Percentiles rank a stretch among this genome's conserved stretches.
phyloP scores from a whole-genome alignment of 345 rosid species.

The Eucalyptus leucophloia region DNA sequence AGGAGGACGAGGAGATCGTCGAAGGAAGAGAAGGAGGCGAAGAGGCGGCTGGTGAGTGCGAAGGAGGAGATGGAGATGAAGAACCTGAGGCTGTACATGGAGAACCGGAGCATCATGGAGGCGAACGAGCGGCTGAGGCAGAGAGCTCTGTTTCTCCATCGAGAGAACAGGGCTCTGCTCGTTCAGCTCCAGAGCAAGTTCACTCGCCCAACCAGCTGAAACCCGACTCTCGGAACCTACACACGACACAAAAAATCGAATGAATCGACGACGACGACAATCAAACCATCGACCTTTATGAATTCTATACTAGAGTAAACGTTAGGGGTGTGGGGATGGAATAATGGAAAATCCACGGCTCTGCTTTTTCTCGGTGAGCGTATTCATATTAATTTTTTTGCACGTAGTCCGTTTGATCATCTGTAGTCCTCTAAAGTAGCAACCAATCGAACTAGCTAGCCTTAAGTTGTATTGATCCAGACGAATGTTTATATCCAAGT shows the following conservation, averaged over 20 bases:
- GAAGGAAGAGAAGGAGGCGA: conserved; percentile 19
- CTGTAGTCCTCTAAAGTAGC: not conserved
- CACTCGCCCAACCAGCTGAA: not conserved
- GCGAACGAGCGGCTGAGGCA: conserved; percentile 62
- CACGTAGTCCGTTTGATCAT: not conserved
- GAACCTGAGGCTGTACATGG: conserved; percentile 50
- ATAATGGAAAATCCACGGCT: not conserved
- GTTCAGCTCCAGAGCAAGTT: conserved; percentile 34
- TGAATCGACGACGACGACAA: not conserved
- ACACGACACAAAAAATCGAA: not conserved
- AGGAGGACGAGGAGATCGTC: not conserved
- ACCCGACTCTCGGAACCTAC: not conserved
- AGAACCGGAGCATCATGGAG: conserved; percentile 54
- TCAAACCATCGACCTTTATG: not conserved
- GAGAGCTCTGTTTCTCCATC: conserved; percentile 52
- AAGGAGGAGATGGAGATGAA: conserved; percentile 31
- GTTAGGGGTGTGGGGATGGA: not conserved
- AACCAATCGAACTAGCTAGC: not conserved
- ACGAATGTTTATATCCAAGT: not conserved
- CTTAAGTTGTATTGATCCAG: not conserved
- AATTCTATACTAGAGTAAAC: not conserved
- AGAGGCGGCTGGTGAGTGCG: not conserved
- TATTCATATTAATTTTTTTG: not conserved
- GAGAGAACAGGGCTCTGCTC: conserved; percentile 58
- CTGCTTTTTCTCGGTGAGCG: not conserved